phyloP scores from a whole-genome alignment of 805 yeast genomes.

The Starmerella asiatica region DNA sequence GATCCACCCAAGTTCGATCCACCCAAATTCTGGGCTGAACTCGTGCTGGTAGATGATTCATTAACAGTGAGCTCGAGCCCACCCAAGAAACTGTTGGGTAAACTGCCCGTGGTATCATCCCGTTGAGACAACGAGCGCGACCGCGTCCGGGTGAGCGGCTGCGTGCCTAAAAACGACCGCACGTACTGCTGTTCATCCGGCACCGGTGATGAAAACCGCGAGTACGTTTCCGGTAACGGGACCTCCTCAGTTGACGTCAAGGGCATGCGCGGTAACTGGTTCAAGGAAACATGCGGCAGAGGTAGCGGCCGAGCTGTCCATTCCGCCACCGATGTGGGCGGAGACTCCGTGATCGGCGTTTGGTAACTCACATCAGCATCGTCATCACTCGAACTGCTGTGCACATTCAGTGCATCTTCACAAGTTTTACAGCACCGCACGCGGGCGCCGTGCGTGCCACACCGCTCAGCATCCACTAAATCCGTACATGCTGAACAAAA shows the following conservation, averaged over 20 bases:
- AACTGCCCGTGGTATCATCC: background rate
- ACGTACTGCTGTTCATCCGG: conserved; percentile 4
- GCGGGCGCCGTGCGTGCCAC: conserved; percentile 42
- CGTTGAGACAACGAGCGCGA: conserved; percentile 4
- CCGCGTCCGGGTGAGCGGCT: background rate
- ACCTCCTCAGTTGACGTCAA: too few relatives aligned
- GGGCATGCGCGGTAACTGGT: too few relatives aligned
- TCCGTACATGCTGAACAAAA: conserved; percentile 76
- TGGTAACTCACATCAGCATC: conserved; percentile 27
- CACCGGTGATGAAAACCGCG: conserved; percentile 7
- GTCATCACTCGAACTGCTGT: conserved; percentile 25
- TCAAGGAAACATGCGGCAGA: too few relatives aligned
- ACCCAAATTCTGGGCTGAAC: too few relatives aligned
- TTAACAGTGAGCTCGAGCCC: background rate
- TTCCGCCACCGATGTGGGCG: background rate
- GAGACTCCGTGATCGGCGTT: background rate
- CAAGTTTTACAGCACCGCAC: conserved; percentile 21
- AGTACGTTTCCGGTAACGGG: conserved; percentile 3
- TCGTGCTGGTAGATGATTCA: background rate
- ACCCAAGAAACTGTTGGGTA: background rate
- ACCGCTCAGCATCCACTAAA: conserved; percentile 50
- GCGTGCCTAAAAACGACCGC: conserved; percentile 8
- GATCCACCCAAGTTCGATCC: too few relatives aligned
- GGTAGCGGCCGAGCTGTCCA: conserved; percentile 4
- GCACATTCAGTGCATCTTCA: conserved; percentile 15